These are phyloP conservation scores for Eucalyptus sp. DNA, from an alignment of 345 rosid species.

Conservation along the genomic window DNA sequence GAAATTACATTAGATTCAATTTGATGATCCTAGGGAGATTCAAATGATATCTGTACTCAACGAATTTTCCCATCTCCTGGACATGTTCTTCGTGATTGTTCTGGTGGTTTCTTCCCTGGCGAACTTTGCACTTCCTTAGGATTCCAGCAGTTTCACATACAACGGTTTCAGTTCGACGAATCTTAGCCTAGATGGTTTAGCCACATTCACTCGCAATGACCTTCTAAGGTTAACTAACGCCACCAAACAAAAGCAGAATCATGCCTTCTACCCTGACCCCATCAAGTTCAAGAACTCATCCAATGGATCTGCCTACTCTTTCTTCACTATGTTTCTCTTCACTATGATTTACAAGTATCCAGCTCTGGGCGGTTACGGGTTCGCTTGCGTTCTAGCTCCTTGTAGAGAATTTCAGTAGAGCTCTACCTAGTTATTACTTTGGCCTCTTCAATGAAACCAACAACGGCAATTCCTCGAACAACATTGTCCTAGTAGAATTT, in stretches of 20 bases:
- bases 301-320: background rate
- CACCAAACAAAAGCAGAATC: background rate
- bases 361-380: background rate
- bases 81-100: fast-evolving
- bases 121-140: background rate
- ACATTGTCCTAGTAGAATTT: background rate
- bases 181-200: background rate
- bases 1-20: background rate
- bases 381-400: background rate
- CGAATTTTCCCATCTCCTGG: background rate
- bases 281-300: background rate
- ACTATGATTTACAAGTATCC: background rate
- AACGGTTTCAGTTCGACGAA: fast-evolving
- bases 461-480: background rate
- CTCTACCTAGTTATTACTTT: background rate
- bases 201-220: background rate
- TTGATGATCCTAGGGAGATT: background rate
- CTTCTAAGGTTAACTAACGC: background rate
- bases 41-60: fast-evolving
- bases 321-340: background rate
- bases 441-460: background rate
- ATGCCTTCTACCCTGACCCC: background rate
- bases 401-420: fast-evolving
- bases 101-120: background rate
- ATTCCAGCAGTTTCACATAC: background rate